Evolutionary conservation across 1,139 yeast species (phyloP).

Genomic region (Scheffersomyces titani): DNA sequence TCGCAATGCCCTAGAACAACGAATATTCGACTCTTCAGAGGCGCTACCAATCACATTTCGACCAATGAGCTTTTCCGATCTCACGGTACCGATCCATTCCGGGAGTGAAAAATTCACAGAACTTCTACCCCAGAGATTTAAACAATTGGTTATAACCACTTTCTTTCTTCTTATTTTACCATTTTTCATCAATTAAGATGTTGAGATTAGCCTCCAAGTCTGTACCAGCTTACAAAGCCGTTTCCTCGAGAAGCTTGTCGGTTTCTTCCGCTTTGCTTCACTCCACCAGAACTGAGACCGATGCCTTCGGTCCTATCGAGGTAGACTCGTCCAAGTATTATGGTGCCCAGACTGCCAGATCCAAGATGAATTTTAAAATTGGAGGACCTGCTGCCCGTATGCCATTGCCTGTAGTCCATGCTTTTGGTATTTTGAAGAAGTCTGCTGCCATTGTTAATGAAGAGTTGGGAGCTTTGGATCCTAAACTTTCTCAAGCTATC

Average conservation of each 20-base stretch:
- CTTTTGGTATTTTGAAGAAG: slow-evolving; percentile 92
- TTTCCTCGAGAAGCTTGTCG: slow-evolving; percentile 29
- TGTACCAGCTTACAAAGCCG: slow-evolving; percentile 16
- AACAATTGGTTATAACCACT: neutral
- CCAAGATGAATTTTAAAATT: slow-evolving; percentile 89
- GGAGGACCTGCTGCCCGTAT: slow-evolving; percentile 80
- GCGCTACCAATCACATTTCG: neutral
- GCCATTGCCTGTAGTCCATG: slow-evolving; percentile 88
- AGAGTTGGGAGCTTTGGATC: slow-evolving; percentile 76
- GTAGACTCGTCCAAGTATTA: slow-evolving; percentile 86
- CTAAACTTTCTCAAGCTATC: slow-evolving; percentile 80
- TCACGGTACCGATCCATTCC: slow-evolving; percentile 4
- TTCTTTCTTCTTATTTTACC: neutral
- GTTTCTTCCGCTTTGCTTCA: slow-evolving; percentile 24
- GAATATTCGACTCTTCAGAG: neutral
- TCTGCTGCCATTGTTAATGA: slow-evolving; percentile 93
- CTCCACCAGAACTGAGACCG: slow-evolving; percentile 74
- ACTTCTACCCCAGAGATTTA: neutral
- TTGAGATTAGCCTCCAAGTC: slow-evolving; percentile 24
- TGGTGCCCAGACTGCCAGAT: slow-evolving; percentile 98
- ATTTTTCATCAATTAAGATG: slow-evolving; percentile 17
- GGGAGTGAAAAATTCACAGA: neutral
- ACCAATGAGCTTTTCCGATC: slow-evolving; percentile 8
- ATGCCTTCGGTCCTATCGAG: slow-evolving; percentile 94
- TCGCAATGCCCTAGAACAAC: neutral